A percentile compares a stretch with the other conserved stretches of the same genome.
phyloP scores from a whole-genome alignment of 805 yeast genomes.

The Candida coquimbonensis region DNA sequence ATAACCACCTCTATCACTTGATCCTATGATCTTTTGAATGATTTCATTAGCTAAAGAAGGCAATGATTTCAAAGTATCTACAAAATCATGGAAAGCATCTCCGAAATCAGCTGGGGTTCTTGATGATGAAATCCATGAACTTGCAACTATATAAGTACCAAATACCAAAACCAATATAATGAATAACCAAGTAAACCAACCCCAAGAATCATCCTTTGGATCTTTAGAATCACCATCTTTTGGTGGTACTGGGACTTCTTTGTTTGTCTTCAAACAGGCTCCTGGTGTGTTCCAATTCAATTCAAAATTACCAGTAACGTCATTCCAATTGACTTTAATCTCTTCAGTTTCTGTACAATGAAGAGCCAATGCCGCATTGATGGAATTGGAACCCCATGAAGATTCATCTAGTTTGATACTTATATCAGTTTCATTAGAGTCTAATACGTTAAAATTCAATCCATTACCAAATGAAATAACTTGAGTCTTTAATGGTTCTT shows the following conservation, averaged over 20 bases:
- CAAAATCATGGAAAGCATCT: conserved; percentile 65
- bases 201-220: conserved; percentile 41
- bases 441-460: conserved; percentile 27
- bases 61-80: conserved; percentile 56
- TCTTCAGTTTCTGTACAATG: conserved; percentile 33
- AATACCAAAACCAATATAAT: conserved; percentile 63
- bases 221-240: conserved; percentile 21
- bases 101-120: conserved; percentile 62
- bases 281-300: conserved; percentile 34
- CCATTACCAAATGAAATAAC: conserved; percentile 50
- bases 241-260: conserved; percentile 18
- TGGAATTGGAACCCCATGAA: conserved; percentile 60
- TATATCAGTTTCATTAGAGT: conserved; percentile 26
- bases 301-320: conserved; percentile 15
- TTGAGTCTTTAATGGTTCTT: conserved; percentile 45
- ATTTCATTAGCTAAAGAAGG: conserved; percentile 68
- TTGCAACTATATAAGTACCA: conserved; percentile 64
- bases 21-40: conserved; percentile 54
- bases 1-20: conserved; percentile 74
- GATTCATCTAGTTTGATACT: conserved; percentile 41
- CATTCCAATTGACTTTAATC: conserved; percentile 17
- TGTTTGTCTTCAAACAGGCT: conserved; percentile 33
- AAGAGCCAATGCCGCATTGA: conserved; percentile 42
- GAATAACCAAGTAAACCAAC: conserved; percentile 78
- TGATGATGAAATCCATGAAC: conserved; percentile 70